phyloP scores from a whole-genome alignment of 2,329 filamentous ascomycete genomes.

The Colletotrichum sublineola region DNA sequence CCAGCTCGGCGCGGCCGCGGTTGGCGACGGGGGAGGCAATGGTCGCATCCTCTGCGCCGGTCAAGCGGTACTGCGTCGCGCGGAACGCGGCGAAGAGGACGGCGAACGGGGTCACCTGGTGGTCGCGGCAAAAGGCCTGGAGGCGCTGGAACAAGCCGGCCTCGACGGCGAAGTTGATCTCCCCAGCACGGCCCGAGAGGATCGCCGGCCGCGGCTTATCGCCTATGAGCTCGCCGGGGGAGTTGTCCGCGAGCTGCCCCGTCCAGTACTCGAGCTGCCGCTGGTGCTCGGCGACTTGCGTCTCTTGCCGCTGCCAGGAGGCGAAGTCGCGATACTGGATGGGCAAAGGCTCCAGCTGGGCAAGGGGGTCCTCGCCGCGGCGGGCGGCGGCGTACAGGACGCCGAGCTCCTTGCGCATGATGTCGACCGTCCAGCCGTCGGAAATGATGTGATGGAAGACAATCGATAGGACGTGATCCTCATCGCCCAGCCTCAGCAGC shows the following conservation, averaged over 20 bases:
- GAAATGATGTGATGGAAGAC: slow-evolving; percentile 21
- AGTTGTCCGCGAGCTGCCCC: neutral
- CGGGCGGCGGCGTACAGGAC: slow-evolving; percentile 4
- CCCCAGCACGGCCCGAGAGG: slow-evolving; percentile 5
- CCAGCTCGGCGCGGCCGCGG: slow-evolving; percentile 3
- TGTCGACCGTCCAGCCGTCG: slow-evolving; percentile 18
- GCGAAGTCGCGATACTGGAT: slow-evolving; percentile 22
- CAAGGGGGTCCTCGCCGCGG: neutral
- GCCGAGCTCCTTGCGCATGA: slow-evolving; percentile 17
- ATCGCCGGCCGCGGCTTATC: slow-evolving; percentile 10
- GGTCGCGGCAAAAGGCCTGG: neutral
- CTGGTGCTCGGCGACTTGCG: slow-evolving; percentile 8
- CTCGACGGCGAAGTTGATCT: neutral
- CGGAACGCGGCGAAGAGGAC: slow-evolving; percentile 11
- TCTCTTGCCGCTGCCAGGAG: slow-evolving; percentile 11
- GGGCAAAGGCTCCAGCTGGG: neutral
- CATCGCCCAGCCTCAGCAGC: neutral
- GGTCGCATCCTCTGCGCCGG: slow-evolving; percentile 8
- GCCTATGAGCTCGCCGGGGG: slow-evolving; percentile 10
- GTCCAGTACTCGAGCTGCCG: slow-evolving; percentile 17
- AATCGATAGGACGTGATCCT: slow-evolving; percentile 4
- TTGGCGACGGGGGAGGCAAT: neutral
- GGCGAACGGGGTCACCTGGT: slow-evolving; percentile 14
- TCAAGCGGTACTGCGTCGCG: slow-evolving; percentile 7
- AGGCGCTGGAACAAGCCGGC: neutral